These are phyloP conservation scores for Astragalus glycyphyllos DNA, from an alignment of 306 rosid species.

Conservation along the genomic window DNA sequence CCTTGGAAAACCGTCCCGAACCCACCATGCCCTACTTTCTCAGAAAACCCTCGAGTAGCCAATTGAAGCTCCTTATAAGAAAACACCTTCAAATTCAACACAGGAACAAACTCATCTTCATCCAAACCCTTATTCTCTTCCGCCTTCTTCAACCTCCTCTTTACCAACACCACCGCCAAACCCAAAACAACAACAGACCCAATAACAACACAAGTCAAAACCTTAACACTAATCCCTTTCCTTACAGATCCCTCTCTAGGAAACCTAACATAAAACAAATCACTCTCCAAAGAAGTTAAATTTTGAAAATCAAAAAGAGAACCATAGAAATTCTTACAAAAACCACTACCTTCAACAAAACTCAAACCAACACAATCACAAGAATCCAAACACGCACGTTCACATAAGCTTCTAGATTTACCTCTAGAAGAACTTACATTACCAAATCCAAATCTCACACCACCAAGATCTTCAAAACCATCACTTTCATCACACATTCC, in stretches of 20 bases:
- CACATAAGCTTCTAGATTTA: conserved; percentile 47
- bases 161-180: conserved; percentile 51
- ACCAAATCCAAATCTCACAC: conserved; percentile 41
- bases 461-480: conserved; percentile 54
- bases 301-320: conserved; percentile 60
- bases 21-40: conserved; percentile 86
- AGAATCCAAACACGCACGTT: conserved; percentile 50
- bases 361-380: conserved; percentile 65
- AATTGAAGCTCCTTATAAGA: conserved; percentile 74
- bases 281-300: conserved; percentile 38
- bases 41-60: conserved; percentile 72
- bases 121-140: conserved; percentile 36
- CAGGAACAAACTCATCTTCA: conserved; percentile 52
- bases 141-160: conserved; percentile 27
- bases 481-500: conserved; percentile 43
- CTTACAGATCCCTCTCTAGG: conserved; percentile 15
- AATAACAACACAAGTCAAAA: conserved; percentile 49
- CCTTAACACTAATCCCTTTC: conserved; percentile 40
- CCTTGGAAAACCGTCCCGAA: conserved; percentile 89
- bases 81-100: conserved; percentile 66
- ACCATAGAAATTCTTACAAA: conserved; percentile 57
- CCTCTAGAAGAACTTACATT: conserved; percentile 5
- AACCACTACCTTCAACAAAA: conserved; percentile 40
- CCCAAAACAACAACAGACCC: conserved; percentile 58
- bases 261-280: conserved; percentile 55